Evolutionary conservation across 2,329 filamentous ascomycete genomes (phyloP).

Genomic region (Trichoderma cornu-damae): DNA sequence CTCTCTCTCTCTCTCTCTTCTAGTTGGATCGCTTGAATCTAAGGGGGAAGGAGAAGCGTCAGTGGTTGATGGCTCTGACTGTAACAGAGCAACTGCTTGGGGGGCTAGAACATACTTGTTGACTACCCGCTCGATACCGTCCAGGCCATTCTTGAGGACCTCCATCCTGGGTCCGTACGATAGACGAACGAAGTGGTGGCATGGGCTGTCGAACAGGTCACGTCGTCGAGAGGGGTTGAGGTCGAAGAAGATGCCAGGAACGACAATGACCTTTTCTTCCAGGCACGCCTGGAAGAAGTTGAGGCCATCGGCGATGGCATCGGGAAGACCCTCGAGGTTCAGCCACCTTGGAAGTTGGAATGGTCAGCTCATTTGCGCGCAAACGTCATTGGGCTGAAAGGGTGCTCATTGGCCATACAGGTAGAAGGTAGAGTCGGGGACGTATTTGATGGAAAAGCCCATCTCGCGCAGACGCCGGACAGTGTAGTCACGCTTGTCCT

Average conservation of each 20-base stretch:
- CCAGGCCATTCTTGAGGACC: conserved; percentile 68
- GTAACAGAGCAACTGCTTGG: background rate
- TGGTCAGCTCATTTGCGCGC: background rate
- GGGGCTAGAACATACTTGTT: conserved; percentile 54
- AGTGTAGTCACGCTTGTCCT: conserved; percentile 88
- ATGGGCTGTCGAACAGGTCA: conserved; percentile 90
- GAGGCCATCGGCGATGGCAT: conserved; percentile 82
- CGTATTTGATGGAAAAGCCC: conserved; percentile 78
- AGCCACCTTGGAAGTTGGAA: conserved; percentile 40
- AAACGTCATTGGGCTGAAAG: background rate
- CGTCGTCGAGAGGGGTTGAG: conserved; percentile 83
- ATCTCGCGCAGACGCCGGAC: conserved; percentile 73
- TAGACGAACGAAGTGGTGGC: conserved; percentile 84
- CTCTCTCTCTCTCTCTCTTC: background rate
- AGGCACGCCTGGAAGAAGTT: conserved; percentile 97
- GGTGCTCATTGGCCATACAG: conserved; percentile 50
- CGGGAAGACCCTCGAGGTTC: conserved; percentile 63
- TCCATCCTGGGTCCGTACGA: conserved; percentile 83
- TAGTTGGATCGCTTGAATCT: conserved; percentile 24
- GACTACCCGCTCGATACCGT: conserved; percentile 79
- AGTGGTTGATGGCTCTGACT: background rate
- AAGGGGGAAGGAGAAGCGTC: background rate
- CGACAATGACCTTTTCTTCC: conserved; percentile 91
- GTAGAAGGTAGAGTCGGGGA: conserved; percentile 92
- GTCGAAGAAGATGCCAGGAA: conserved; percentile 97